Conservation (phyloP, 805 yeast genomes). For the Hyphopichia homilentoma region DNA sequence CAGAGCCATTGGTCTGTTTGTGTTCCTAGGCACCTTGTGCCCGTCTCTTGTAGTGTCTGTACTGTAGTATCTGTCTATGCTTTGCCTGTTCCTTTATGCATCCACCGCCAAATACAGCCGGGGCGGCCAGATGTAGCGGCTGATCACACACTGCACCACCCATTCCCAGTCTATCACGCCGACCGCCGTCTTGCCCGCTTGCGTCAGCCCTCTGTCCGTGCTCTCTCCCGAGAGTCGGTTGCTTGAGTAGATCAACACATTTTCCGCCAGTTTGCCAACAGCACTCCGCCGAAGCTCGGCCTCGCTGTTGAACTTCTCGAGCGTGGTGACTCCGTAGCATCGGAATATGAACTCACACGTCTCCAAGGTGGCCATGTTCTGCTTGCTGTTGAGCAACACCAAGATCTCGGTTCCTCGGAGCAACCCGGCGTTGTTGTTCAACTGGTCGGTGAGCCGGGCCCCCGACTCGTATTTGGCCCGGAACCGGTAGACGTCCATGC, state of each 20-base stretch:
- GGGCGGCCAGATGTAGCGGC: conserved; percentile 29
- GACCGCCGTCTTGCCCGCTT: conserved; percentile 6
- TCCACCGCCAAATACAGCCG: conserved; percentile 1
- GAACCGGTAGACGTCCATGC: conserved; percentile 47
- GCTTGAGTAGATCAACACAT: not conserved
- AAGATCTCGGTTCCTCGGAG: conserved; percentile 32
- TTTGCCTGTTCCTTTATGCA: not conserved
- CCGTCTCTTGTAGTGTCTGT: no score
- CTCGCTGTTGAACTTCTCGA: conserved; percentile 8
- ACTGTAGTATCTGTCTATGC: no score
- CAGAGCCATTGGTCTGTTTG: no score
- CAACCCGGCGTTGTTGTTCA: conserved; percentile 33
- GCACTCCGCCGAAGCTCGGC: conserved; percentile 8
- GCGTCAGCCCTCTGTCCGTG: conserved; percentile 1
- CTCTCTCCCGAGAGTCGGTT: no score
- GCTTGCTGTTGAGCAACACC: conserved; percentile 26
- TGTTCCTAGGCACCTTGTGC: no score
- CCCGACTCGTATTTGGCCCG: conserved; percentile 31
- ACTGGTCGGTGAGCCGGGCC: conserved; percentile 27
- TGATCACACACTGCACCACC: conserved; percentile 60
- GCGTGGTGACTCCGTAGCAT: conserved; percentile 40
- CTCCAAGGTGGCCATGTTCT: conserved; percentile 23
- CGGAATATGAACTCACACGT: conserved; percentile 43
- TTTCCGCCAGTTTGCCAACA: no score
- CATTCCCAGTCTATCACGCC: conserved; percentile 57